Base-by-base conservation (phyloP, 345 rosid genomes). In the Anacardium occidentale region DNA sequence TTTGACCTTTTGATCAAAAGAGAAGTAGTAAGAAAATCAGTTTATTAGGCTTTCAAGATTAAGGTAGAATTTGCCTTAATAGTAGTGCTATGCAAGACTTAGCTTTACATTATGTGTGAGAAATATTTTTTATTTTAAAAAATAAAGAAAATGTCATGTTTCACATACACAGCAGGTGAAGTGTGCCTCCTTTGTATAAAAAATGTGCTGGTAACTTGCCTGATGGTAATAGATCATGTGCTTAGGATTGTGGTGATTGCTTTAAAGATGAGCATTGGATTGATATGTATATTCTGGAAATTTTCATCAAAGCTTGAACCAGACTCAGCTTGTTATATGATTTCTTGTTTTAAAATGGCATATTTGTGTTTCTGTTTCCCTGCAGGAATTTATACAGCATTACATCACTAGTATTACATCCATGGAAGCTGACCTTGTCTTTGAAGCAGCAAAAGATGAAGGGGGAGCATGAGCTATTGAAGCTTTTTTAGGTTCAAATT, bases 391-490 rank as follows among this genome's bases (percentile, higher is more conserved):
- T 70, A 86, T 88, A 84, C 93, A 86, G 83, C 90, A 91, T 68
- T 89, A 77, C 75, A 75, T 91, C 72, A 56, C 64, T 53, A 92
- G 97, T 78, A 75, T 95, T 22, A 75, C 90, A 78, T 88, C 87
- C 71, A 85, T 95, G 94, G 94, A 89, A 79, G 76, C 78, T 61
- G 92, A 88, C 32, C 88, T 86, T 74, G 83, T 85, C 73, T 64
- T 86, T 69, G 90, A 88, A 83, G 77, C 87, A n/a, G 90, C 90
- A 69, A 90, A 86, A 81, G 94, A 95, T 81, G 76, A 85, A 37
- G 86, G 87, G 17, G 98, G 99, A 67, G 91, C 96, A n/a, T 91
- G 85, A 63, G 94, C 84, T 54, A 85, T 95, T 54, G 99, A 95
- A 83, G 93, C 93, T 44, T 92, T 88, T 85, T 91, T 92, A 69